phyloP scores from a whole-genome alignment of 2,329 filamentous ascomycete genomes.

The Bipolaris oryzae region DNA sequence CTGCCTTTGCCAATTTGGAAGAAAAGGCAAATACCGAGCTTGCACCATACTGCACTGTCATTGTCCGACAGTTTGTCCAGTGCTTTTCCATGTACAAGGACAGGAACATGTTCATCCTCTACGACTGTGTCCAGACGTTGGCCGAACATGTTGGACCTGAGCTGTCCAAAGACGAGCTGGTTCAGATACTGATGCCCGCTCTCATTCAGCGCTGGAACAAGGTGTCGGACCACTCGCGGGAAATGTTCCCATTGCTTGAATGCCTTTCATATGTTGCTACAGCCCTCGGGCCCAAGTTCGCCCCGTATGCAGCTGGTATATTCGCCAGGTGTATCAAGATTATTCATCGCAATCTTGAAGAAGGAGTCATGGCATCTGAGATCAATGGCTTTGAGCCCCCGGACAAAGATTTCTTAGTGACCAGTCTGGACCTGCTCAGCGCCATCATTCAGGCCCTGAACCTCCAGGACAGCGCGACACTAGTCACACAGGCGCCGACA shows the following conservation, averaged over 20 bases:
- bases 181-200: slow-evolving; percentile 87
- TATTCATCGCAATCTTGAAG: slow-evolving; percentile 88
- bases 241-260: slow-evolving; percentile 94
- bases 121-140: slow-evolving; percentile 96
- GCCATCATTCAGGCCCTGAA: slow-evolving; percentile 91
- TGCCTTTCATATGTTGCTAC: slow-evolving; percentile 93
- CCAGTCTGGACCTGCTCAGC: slow-evolving; percentile 89
- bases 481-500: slow-evolving; percentile 75
- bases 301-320: slow-evolving; percentile 83
- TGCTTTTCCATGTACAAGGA: slow-evolving; percentile 98
- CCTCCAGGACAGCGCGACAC: slow-evolving; percentile 71
- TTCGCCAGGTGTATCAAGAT: slow-evolving; percentile 89
- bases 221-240: slow-evolving; percentile 85
- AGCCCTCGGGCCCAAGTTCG: slow-evolving; percentile 80
- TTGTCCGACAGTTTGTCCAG: slow-evolving; percentile 87
- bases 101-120: slow-evolving; percentile 97
- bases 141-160: slow-evolving; percentile 87
- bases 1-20: slow-evolving; percentile 93
- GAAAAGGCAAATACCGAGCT: slow-evolving; percentile 85
- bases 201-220: slow-evolving; percentile 87
- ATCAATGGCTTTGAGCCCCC: slow-evolving; percentile 75
- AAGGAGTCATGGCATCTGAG: slow-evolving; percentile 71
- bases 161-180: slow-evolving; percentile 79
- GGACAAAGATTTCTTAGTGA: slow-evolving; percentile 96
- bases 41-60: slow-evolving; percentile 84